These are phyloP conservation scores for Stachybotrys elegans DNA, from an alignment of 2,329 filamentous ascomycete genomes.

Conservation along the genomic window DNA sequence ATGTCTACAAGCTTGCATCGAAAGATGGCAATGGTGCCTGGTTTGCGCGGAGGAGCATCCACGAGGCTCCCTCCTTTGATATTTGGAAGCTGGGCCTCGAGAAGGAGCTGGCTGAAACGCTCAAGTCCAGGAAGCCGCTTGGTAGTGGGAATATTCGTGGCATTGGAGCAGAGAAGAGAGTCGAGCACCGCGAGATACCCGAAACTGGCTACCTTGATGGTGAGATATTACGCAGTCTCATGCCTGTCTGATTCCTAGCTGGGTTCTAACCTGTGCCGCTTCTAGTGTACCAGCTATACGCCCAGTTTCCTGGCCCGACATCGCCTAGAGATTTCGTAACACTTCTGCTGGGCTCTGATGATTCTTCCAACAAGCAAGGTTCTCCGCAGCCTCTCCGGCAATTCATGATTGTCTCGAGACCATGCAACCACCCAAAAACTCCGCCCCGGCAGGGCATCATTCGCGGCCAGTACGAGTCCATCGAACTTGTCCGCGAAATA, in stretches of 20 bases:
- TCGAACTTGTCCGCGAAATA: constrained; percentile 86
- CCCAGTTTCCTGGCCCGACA: constrained; percentile 85
- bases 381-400: constrained; percentile 50
- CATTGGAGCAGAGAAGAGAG: constrained; percentile 72
- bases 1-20: constrained; percentile 72
- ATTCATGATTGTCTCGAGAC: constrained; percentile 84
- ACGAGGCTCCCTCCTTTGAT: constrained; percentile 70
- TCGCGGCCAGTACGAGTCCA: constrained; percentile 81
- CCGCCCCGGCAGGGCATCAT: constrained; percentile 69
- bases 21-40: constrained; percentile 82
- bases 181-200: constrained; percentile 58
- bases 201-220: constrained; percentile 60
- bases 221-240: no score
- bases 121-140: constrained; percentile 64
- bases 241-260: background rate
- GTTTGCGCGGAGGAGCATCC: constrained; percentile 83
- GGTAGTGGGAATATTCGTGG: constrained; percentile 75
- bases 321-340: constrained; percentile 85
- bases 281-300: constrained; percentile 76
- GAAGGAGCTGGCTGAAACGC: constrained; percentile 72
- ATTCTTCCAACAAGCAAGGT: constrained; percentile 30
- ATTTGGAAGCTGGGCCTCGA: constrained; percentile 74
- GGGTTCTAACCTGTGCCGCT: constrained; percentile 5
- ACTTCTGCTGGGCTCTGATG: constrained; percentile 64
- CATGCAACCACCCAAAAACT: constrained; percentile 71